These are phyloP conservation scores for Trichoderma reesei DNA, from an alignment of 495 filamentous ascomycete genomes.

Conservation along the genomic window DNA sequence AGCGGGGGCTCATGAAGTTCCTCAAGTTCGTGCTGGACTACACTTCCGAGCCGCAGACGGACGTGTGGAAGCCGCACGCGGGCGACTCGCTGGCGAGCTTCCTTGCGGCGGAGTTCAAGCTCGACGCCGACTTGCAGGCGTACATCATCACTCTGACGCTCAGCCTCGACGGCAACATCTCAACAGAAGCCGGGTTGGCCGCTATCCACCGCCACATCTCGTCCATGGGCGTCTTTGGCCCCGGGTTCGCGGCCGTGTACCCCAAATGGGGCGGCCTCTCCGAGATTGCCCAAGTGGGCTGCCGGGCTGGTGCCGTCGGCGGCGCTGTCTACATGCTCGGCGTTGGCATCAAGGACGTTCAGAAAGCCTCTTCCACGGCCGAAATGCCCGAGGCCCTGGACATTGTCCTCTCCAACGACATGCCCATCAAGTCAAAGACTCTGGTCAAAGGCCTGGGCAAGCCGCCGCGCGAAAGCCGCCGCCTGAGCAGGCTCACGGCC, in stretches of 20 bases:
- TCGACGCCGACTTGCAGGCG: constrained; percentile 57
- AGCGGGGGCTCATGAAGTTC: constrained; percentile 79
- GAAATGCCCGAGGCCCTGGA: constrained; percentile 22
- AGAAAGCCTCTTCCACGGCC: neutral
- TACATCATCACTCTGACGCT: constrained; percentile 73
- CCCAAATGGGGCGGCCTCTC: constrained; percentile 88
- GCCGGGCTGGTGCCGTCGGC: constrained; percentile 84
- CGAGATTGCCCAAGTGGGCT: constrained; percentile 89
- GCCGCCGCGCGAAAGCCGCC: constrained; percentile 18
- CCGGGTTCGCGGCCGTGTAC: constrained; percentile 75
- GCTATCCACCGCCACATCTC: constrained; percentile 71
- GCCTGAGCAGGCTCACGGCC: constrained; percentile 38
- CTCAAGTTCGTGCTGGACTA: constrained; percentile 65
- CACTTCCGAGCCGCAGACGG: constrained; percentile 41
- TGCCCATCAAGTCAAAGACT: constrained; percentile 45
- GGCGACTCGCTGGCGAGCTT: constrained; percentile 51
- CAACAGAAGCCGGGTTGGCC: constrained; percentile 50
- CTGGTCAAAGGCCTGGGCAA: constrained; percentile 36
- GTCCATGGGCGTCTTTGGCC: constrained; percentile 78
- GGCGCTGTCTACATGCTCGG: constrained; percentile 84
- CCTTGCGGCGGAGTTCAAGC: constrained; percentile 58
- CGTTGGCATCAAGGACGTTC: constrained; percentile 37
- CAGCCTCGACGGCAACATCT: constrained; percentile 49
- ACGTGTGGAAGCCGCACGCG: constrained; percentile 38
- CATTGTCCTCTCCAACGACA: constrained; percentile 50